These are phyloP conservation scores for Microthyrium microscopicum DNA, from an alignment of 2,329 filamentous ascomycete species.

Conservation along the genomic window DNA sequence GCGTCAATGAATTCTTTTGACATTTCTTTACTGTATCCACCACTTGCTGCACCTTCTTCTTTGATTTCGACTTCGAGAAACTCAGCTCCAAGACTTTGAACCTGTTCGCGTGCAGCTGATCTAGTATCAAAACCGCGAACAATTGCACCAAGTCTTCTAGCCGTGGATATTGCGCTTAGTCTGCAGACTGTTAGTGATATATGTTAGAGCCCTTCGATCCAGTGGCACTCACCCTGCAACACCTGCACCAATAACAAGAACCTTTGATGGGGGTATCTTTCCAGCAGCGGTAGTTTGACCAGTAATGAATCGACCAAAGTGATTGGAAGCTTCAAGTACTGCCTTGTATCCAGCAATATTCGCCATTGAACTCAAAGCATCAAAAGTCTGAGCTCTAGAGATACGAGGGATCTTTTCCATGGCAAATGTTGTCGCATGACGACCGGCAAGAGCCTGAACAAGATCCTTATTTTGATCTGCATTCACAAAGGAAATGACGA, in stretches of 20 bases:
- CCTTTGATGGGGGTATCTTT: conserved; percentile 79
- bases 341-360: conserved; percentile 92
- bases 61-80: conserved; percentile 75
- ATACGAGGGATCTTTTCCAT: conserved; percentile 92
- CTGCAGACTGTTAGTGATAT: no score
- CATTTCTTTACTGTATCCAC: conserved; percentile 88
- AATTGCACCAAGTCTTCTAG: conserved; percentile 68
- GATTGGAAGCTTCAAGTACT: conserved; percentile 75
- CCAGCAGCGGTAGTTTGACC: conserved; percentile 83
- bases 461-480: conserved; percentile 63
- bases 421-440: conserved; percentile 61
- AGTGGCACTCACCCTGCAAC: no score
- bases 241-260: conserved; percentile 77
- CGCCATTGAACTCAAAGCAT: conserved; percentile 79
- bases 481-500: conserved; percentile 69
- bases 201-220: no score
- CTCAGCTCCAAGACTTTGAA: conserved; percentile 77
- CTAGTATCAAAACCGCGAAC: conserved; percentile 86
- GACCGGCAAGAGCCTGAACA: conserved; percentile 54
- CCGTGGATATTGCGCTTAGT: conserved; percentile 70
- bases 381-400: conserved; percentile 74
- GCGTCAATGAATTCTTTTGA: conserved; percentile 85
- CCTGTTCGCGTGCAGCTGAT: conserved; percentile 72
- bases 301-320: conserved; percentile 75
- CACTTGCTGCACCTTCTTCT: conserved; percentile 69